phyloP scores from a whole-genome alignment of 495 filamentous ascomycete genomes.

The Trichoderma virens region DNA sequence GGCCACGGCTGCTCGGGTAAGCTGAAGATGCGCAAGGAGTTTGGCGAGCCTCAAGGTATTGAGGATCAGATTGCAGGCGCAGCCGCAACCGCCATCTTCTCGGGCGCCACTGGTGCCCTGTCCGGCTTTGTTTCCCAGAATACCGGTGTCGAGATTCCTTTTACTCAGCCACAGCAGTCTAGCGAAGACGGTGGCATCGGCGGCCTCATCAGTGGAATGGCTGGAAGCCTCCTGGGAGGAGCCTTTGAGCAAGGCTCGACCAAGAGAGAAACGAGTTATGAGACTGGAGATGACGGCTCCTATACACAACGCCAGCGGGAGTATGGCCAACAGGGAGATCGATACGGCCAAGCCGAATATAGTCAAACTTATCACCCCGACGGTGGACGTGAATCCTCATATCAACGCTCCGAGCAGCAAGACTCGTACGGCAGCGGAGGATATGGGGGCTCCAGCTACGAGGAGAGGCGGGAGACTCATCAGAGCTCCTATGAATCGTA shows the following conservation, averaged over 20 bases:
- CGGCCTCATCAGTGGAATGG: slow-evolving; percentile 10
- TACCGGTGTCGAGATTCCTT: slow-evolving; percentile 15
- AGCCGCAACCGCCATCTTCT: slow-evolving; percentile 39
- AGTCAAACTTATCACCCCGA: slow-evolving; percentile 33
- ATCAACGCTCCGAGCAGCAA: slow-evolving; percentile 34
- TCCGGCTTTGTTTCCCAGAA: slow-evolving; percentile 22
- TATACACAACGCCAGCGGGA: slow-evolving; percentile 36
- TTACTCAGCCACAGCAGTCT: neutral
- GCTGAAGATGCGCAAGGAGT: slow-evolving; percentile 45
- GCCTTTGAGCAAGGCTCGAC: slow-evolving; percentile 14
- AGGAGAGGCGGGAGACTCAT: slow-evolving; percentile 28
- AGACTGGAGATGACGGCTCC: slow-evolving; percentile 28
- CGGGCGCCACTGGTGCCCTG: slow-evolving; percentile 36
- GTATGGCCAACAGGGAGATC: slow-evolving; percentile 35
- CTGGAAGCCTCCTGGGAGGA: slow-evolving; percentile 16
- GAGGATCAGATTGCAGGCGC: slow-evolving; percentile 39
- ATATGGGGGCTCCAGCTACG: slow-evolving; percentile 25
- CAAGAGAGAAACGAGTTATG: slow-evolving; percentile 17
- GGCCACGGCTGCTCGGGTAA: slow-evolving; percentile 65
- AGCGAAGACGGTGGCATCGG: neutral
- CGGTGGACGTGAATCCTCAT: slow-evolving; percentile 38
- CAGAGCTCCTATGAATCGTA: slow-evolving; percentile 14
- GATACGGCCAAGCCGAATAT: slow-evolving; percentile 42
- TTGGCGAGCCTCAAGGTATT: slow-evolving; percentile 39
- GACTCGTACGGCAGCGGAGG: slow-evolving; percentile 22